Base-by-base conservation (phyloP, 148 eudicot species). In the Chenopodium berlandieri region DNA sequence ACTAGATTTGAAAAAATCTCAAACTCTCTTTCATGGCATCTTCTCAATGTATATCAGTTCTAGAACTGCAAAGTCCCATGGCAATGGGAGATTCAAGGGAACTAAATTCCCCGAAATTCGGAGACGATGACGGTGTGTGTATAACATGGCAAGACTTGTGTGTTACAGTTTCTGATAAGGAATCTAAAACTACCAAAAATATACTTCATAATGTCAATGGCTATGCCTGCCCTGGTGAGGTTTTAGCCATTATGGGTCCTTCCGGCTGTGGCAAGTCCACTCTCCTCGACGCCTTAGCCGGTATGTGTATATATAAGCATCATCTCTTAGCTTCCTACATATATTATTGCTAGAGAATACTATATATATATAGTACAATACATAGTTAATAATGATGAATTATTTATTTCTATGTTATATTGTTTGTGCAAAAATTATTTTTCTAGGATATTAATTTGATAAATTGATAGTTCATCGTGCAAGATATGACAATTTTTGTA, bases 181-280 rank as follows among this genome's bases (percentile, higher is more conserved):
- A 84, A 46, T 80, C 32, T 17, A 68, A 74, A 0, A 80, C 80
- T 0, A 17, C 46, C 4, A 82, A 78, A 74, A 62, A 84, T 17
- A 86, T 90, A 4, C 82, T 90, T 71, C 50, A 84, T 84, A 85
- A 87, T 14, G 64, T 88, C 1, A 85, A 65, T 34, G 91, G 91
- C 1, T 87, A 85, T 84, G 91, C 89, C 50, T 66, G 82, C 4
- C 88, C 91, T 8, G 89, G 89, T 20, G 78, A 84, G 27, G 75
- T 88, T 7, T 79, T 87, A 79, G 92, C 92, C 1, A 71, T 90
- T 4, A 88, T 90, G 89, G 92, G 92, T 56, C 92, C 92, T 78
- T 90, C 92, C 62, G 92, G 92, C 23, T 90, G 80, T 56, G 92
- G 92, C 79, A 90, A 90, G 34, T 88, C 92, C 34, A 90, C 92